Conservation (phyloP, 1,284 basidiomycete genomes). For the Volvariella surrecta region DNA sequence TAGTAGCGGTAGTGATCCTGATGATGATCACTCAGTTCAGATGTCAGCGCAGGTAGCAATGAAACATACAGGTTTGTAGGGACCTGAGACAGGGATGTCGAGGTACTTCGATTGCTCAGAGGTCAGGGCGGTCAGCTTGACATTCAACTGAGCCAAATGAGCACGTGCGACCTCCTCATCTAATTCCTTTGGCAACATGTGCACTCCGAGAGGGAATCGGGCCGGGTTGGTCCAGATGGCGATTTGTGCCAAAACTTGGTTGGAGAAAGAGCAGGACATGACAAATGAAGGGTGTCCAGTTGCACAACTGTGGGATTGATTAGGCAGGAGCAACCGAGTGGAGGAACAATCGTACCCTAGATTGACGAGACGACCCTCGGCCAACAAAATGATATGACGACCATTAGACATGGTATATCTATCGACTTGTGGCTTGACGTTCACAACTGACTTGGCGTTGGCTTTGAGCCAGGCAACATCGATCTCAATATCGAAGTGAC, state of each 20-base stretch:
- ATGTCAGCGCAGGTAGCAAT: slow-evolving; percentile 3
- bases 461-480: slow-evolving; percentile 98
- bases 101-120: slow-evolving; percentile 85
- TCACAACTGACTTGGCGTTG: slow-evolving; percentile 79
- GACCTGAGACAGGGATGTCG: slow-evolving; percentile 83
- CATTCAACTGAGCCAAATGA: slow-evolving; percentile 85
- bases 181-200: slow-evolving; percentile 95
- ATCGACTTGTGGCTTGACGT: slow-evolving; percentile 99
- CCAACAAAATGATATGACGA: slow-evolving; percentile 94
- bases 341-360: slow-evolving; percentile 61
- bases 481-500: slow-evolving; percentile 98
- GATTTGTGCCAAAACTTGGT: slow-evolving; percentile 98
- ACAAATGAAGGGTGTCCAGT: slow-evolving; percentile 96
- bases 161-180: slow-evolving; percentile 99
- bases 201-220: slow-evolving; percentile 89
- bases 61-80: slow-evolving; percentile 74
- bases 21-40: slow-evolving; percentile 2
- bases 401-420: slow-evolving; percentile 90
- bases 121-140: slow-evolving; percentile 86
- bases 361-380: slow-evolving; percentile 98
- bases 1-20: slow-evolving; percentile 39
- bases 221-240: slow-evolving; percentile 92
- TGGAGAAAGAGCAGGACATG: slow-evolving; percentile 99
- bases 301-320: slow-evolving; percentile 45
- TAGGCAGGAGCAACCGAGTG: slow-evolving; percentile 3